Evolutionary conservation across 768 basidiomycete genomes (phyloP), one percentile per base, ranked within the genome.

Genomic region (Macrolepiota dolichaula): DNA sequence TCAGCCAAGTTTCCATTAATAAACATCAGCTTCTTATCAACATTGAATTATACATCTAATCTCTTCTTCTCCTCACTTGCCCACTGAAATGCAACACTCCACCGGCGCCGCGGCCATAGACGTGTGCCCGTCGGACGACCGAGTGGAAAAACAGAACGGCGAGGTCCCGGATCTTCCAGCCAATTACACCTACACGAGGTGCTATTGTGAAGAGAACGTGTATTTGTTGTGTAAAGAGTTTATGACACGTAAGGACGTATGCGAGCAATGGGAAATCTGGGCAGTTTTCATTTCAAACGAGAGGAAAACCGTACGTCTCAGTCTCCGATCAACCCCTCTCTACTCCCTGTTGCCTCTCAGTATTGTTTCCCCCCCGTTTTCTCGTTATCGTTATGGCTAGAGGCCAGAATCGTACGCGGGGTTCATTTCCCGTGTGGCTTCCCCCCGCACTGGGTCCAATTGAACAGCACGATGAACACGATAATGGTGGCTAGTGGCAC

Each of bases 191-290:
- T 89, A 89, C 71, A 89, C 87, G 1, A 74, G 74, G 3, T 81
- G 75, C 66, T 91, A 84, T 62, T 91, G 88, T 72, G 89, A 91
- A 75, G 89, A 91, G 70, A 90, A 91, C 68, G 72, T 89, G 36
- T 90, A 88, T 63, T 72, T 86, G 44, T 77, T 91, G 1, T 79
- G 76, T 13, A 71, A 79, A 50, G 70, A 65, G 3, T 82, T 89
- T 65, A 62, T 72, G 11, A 56, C 67, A 32, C 63, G 70, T 57
- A 61, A 69, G 13, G 65, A 64, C 1, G 67, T 77, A 37, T 62
- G 62, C 10, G 65, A 66, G 3, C 47, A 56, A 15, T 88, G 87
- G 85, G 77, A 85, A 27, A 70, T 77, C 53, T 83, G 73, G 67
- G 79, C 74, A 61, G 76, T 89, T 36, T 85, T 91, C 76, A 80